Percentiles rank a stretch among this genome's conserved stretches.
phyloP scores from a whole-genome alignment of 345 rosid species.

The Luvunga scandens region DNA sequence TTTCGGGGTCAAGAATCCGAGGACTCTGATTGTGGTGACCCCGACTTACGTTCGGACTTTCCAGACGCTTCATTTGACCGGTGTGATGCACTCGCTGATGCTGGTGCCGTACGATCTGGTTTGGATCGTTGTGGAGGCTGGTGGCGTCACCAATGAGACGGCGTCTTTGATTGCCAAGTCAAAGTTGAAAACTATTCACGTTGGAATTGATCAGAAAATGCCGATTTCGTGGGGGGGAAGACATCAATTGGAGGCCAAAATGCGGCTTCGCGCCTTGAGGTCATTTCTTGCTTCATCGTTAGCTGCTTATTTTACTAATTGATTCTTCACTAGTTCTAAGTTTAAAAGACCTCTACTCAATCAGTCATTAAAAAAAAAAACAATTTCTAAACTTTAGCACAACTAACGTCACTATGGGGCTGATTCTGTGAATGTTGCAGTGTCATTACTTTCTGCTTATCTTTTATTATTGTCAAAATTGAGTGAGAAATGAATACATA shows the following conservation, averaged over 20 bases:
- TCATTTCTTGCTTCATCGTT: slow-evolving; percentile 7
- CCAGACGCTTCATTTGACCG: slow-evolving; percentile 86
- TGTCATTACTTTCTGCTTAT: background rate
- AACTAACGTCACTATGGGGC: background rate
- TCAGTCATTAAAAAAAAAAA: background rate
- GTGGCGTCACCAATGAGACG: slow-evolving; percentile 78
- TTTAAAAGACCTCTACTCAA: background rate
- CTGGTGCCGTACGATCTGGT: slow-evolving; percentile 78
- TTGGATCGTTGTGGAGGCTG: slow-evolving; percentile 98
- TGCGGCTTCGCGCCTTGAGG: slow-evolving; percentile 91
- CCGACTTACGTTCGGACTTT: slow-evolving; percentile 96
- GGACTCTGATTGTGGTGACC: slow-evolving; percentile 67
- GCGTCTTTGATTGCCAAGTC: slow-evolving; percentile 61
- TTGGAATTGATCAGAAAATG: slow-evolving; percentile 65
- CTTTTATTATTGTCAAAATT: background rate
- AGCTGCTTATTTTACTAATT: background rate
- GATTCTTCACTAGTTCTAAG: background rate
- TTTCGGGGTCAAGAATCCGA: slow-evolving; percentile 70
- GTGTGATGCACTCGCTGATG: slow-evolving; percentile 92
- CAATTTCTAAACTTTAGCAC: background rate
- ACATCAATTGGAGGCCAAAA: slow-evolving; percentile 61
- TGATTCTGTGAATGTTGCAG: background rate
- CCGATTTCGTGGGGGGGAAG: slow-evolving; percentile 80
- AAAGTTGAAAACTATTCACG: slow-evolving; percentile 57
- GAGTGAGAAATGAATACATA: background rate